Base-by-base conservation (phyloP, 768 basidiomycete genomes). In the Boletus speciosus region DNA sequence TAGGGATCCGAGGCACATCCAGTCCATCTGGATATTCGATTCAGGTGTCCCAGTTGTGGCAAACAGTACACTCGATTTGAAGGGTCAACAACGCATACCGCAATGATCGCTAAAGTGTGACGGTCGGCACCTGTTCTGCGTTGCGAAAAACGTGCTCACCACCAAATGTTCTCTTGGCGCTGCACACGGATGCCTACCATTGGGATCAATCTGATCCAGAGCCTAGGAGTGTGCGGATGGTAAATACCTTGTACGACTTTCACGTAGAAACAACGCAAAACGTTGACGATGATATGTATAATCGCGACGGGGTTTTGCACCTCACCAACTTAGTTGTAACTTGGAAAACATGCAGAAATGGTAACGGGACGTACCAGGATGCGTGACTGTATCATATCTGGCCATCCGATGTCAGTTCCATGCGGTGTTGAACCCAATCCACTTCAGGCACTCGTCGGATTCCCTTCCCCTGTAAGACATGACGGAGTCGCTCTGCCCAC, bases 61-160 rank as follows among this genome's bases (percentile, higher is more conserved):
- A 52, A 49, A 38, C 10, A 12, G 11, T 61, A 57, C 23, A 49
- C 47, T 4, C 44, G 61, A 11, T 25, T 29, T 1, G 32, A 58
- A 15, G 56, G 36, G 11, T 25, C 61, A 27, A 47, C 34, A 32
- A 51, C 25, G 25, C 56, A 61, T 32, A 27, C 15, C 1, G 31
- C n/a, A 19, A 19, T 19, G 19, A 12, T 51, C 49, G 5, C 29
- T 40, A 19, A 42, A 43, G 31, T 55, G 51, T 31, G 21, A 32
- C 16, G 32, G 52, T 59, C 19, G 35, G 42, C 40, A 7, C 32
- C 16, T 6, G 15, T 51, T 10, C 16, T 16, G 1, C 7, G n/a
- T 10, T 8, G 27, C n/a, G 6, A 48, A 27, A 27, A 43, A 32
- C n/a, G 1, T 27, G 15, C 41, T 44, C 37, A 40, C 11, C 25